Conservation (phyloP, 2,329 filamentous ascomycete genomes). For the Ambrosiella xylebori region DNA sequence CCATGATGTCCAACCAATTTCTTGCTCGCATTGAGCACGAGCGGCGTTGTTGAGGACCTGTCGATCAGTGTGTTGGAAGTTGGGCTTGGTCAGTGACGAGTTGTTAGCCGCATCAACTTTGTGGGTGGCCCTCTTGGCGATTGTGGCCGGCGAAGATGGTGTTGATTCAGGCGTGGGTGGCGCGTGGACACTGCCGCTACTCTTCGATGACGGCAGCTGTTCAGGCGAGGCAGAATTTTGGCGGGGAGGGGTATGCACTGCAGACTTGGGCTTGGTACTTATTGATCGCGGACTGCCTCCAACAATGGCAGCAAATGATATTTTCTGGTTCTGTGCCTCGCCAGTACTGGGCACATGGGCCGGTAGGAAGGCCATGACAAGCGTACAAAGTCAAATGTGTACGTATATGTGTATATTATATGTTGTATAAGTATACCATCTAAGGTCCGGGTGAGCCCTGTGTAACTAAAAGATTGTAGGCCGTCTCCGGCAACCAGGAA, state of each 20-base stretch:
- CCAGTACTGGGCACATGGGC: neutral
- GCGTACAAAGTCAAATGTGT: neutral
- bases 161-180: neutral
- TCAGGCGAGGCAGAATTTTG: neutral
- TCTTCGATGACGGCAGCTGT: neutral
- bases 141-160: neutral
- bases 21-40: neutral
- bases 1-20: conserved; percentile 6
- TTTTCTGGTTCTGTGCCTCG: neutral
- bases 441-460: neutral
- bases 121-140: neutral
- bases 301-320: conserved; percentile 4
- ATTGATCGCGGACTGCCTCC: neutral
- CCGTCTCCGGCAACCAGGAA: neutral
- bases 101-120: neutral
- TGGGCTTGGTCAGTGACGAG: neutral
- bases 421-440: no score
- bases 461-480: neutral
- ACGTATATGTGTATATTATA: no score
- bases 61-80: neutral
- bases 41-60: neutral
- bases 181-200: neutral
- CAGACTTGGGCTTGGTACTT: neutral
- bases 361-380: neutral
- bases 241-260: neutral